These are phyloP conservation scores for Haplosporangium sp. DNA, from an alignment of 371 early-diverging fungal species.

Conservation along the genomic window DNA sequence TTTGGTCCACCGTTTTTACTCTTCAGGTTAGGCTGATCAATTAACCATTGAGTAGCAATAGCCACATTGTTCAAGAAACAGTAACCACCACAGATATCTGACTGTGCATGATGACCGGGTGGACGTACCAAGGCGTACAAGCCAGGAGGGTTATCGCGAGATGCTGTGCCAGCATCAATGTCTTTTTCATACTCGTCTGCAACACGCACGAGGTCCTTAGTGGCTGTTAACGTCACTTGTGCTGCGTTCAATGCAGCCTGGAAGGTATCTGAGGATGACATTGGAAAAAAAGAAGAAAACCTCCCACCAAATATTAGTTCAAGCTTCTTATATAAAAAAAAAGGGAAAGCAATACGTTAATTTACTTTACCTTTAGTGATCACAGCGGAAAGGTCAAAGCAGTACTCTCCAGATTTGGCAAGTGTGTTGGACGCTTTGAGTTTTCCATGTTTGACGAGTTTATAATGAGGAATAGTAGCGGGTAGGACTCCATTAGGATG, in stretches of 20 bases:
- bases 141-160: slow-evolving; percentile 34
- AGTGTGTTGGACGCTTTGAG: slow-evolving; percentile 24
- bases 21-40: slow-evolving; percentile 49
- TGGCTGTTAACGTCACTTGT: slow-evolving; percentile 74
- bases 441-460: slow-evolving; percentile 49
- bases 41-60: slow-evolving; percentile 68
- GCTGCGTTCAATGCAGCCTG: slow-evolving; percentile 73
- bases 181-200: slow-evolving; percentile 26
- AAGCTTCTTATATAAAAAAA: too few relatives aligned
- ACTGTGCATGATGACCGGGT: slow-evolving; percentile 74
- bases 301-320: too few relatives aligned
- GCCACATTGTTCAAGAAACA: slow-evolving; percentile 73
- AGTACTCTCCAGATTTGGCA: slow-evolving; percentile 61
- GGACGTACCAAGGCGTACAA: slow-evolving; percentile 80
- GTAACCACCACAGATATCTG: slow-evolving; percentile 68
- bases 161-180: slow-evolving; percentile 5
- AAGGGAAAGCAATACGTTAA: too few relatives aligned
- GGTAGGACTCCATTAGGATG: slow-evolving; percentile 70
- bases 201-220: slow-evolving; percentile 59
- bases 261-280: slow-evolving; percentile 66
- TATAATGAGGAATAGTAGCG: slow-evolving; percentile 64
- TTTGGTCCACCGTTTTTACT: slow-evolving; percentile 48
- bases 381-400: slow-evolving; percentile 69
- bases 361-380: slow-evolving; percentile 63
- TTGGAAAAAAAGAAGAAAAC: background rate